A percentile compares a stretch with the other conserved stretches of the same genome.
These are phyloP conservation scores for Epicoccum nigrum DNA, from an alignment of 2,329 filamentous ascomycete genomes.

Conservation along the genomic window DNA sequence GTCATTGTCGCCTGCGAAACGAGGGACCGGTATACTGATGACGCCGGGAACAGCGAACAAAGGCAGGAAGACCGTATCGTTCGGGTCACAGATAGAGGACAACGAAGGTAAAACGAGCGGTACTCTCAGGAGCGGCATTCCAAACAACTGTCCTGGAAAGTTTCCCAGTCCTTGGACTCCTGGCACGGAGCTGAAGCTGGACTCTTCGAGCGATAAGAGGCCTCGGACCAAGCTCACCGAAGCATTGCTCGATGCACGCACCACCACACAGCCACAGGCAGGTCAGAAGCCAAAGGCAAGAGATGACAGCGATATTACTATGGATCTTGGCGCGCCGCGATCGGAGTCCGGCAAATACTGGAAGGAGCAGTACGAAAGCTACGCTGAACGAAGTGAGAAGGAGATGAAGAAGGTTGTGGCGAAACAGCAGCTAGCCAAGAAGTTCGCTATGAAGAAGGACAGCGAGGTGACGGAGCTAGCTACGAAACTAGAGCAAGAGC, in stretches of 20 bases:
- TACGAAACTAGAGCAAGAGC: constrained; percentile 71
- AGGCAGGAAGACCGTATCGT: constrained; percentile 66
- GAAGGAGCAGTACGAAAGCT: constrained; percentile 78
- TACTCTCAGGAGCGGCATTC: constrained; percentile 54
- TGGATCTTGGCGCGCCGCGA: constrained; percentile 74
- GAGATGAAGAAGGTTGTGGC: constrained; percentile 79
- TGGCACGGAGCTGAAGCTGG: constrained; percentile 44
- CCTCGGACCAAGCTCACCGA: constrained; percentile 53
- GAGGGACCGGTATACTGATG: constrained; percentile 65
- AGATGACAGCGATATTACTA: constrained; percentile 67
- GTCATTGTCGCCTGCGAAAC: constrained; percentile 60
- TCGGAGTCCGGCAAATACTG: constrained; percentile 79
- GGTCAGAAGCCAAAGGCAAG: constrained; percentile 44
- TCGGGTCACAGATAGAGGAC: constrained; percentile 62
- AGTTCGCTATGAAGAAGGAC: constrained; percentile 79
- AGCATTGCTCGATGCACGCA: constrained; percentile 52
- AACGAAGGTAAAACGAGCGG: constrained; percentile 59
- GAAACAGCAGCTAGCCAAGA: constrained; percentile 81
- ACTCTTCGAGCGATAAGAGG: constrained; percentile 37
- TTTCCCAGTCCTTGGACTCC: constrained; percentile 59
- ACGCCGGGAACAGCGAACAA: constrained; percentile 65
- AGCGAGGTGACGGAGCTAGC: constrained; percentile 70
- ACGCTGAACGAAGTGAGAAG: constrained; percentile 72
- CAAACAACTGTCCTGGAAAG: constrained; percentile 55
- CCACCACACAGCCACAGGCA: constrained; percentile 43